Conservation (phyloP, 331 rosid genomes). For the Arachis monticola region DNA sequence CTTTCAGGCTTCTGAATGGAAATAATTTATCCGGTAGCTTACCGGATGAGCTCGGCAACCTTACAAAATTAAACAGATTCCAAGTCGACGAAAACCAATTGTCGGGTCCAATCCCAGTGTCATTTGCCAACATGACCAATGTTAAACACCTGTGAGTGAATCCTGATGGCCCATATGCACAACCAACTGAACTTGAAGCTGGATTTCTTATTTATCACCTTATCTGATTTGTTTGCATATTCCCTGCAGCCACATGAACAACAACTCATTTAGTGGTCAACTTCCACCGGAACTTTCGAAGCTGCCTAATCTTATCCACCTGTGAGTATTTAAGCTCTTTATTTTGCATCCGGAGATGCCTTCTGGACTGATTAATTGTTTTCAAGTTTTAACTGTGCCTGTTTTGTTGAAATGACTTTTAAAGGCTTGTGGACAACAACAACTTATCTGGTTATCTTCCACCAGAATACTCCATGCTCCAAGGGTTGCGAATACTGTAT, state of each 20-base stretch:
- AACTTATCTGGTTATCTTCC: conserved; percentile 77
- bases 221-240: conserved; percentile 32
- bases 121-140: conserved; percentile 52
- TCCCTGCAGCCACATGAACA: conserved; percentile 66
- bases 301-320: conserved; percentile 50
- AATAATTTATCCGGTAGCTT: conserved; percentile 59
- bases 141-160: conserved; percentile 63
- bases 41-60: conserved; percentile 68
- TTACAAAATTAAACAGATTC: conserved; percentile 48
- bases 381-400: conserved; percentile 26
- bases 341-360: conserved; percentile 14
- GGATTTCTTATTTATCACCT: conserved; percentile 32
- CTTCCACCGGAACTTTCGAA: conserved; percentile 56
- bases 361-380: conserved; percentile 7
- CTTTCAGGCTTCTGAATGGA: conserved; percentile 62
- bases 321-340: conserved; percentile 49
- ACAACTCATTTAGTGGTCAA: conserved; percentile 68
- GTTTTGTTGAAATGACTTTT: conserved; percentile 42
- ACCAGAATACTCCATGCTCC: conserved; percentile 59
- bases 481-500: conserved; percentile 61
- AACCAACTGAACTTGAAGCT: conserved; percentile 29
- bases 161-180: conserved; percentile 31
- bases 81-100: conserved; percentile 57
- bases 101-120: conserved; percentile 60
- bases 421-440: conserved; percentile 86